Evolutionary conservation across 1,284 basidiomycete genomes (phyloP).

Genomic region (Austroboletus niveus): DNA sequence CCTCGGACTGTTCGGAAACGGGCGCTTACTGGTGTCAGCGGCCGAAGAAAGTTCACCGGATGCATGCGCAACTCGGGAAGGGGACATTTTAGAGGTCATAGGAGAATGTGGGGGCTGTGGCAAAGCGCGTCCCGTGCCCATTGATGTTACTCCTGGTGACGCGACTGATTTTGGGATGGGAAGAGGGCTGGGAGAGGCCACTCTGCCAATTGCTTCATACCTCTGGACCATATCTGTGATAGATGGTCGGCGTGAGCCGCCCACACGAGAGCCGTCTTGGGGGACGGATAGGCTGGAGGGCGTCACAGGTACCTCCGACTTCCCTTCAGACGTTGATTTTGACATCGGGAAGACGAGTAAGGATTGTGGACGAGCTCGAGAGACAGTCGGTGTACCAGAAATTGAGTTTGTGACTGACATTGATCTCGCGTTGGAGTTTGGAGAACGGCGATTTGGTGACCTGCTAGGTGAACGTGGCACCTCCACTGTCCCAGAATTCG

Average conservation of each 20-base stretch:
- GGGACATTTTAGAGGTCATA: constrained; percentile 19
- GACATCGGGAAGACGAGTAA: constrained; percentile 66
- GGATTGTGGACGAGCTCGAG: constrained; percentile 66
- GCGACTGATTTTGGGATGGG: constrained; percentile 35
- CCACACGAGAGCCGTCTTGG: constrained; percentile 39
- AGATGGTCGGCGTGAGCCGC: constrained; percentile 56
- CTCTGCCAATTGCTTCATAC: constrained; percentile 61
- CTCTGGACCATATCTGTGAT: constrained; percentile 80
- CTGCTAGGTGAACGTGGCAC: constrained; percentile 29
- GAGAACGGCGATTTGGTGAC: constrained; percentile 29
- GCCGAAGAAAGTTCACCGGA: constrained; percentile 8
- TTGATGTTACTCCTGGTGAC: constrained; percentile 13
- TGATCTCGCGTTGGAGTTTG: constrained; percentile 27
- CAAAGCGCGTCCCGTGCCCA: constrained; percentile 19
- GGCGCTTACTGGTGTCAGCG: constrained; percentile 24
- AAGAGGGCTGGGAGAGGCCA: constrained; percentile 29
- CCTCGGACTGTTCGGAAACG: constrained; percentile 6
- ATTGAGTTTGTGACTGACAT: constrained; percentile 28
- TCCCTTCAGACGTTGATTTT: constrained; percentile 39
- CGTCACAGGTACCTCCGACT: constrained; percentile 30
- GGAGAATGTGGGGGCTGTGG: constrained; percentile 28
- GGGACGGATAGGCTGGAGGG: constrained; percentile 44
- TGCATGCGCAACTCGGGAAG: constrained; percentile 21
- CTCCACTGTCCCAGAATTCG: constrained; percentile 16
- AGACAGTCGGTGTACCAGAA: constrained; percentile 20